phyloP scores from a whole-genome alignment of 257 asterid species.

The Primulina tabacum region DNA sequence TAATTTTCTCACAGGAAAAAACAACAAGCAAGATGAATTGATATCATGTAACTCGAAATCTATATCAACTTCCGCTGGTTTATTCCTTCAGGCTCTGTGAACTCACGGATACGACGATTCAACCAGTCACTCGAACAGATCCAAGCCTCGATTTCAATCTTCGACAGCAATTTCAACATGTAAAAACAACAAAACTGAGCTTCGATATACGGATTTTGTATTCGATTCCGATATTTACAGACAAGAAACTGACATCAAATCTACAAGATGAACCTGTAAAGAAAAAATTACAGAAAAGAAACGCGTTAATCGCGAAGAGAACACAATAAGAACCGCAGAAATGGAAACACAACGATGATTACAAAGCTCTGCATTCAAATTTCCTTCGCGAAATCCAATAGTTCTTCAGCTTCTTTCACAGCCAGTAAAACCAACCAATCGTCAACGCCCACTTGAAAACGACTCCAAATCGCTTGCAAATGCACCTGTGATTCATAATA shows the following conservation, averaged over 20 bases:
- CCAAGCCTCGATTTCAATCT: slow-evolving; percentile 5
- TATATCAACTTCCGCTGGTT: slow-evolving; percentile 30
- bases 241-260: slow-evolving; percentile 32
- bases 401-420: slow-evolving; percentile 23
- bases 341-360: slow-evolving; percentile 7
- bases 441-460: slow-evolving; percentile 22
- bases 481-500: slow-evolving; percentile 22
- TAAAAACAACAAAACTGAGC: slow-evolving; percentile 14
- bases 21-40: slow-evolving; percentile 13
- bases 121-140: neutral
- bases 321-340: slow-evolving; percentile 3
- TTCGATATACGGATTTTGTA: slow-evolving; percentile 11
- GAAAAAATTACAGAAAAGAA: slow-evolving; percentile 16
- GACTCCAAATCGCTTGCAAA: slow-evolving; percentile 16
- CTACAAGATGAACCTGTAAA: slow-evolving; percentile 34
- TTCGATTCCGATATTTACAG: slow-evolving; percentile 25
- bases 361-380: slow-evolving; percentile 28
- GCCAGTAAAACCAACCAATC: slow-evolving; percentile 19
- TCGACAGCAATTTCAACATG: neutral
- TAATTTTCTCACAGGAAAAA: neutral
- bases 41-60: slow-evolving; percentile 7
- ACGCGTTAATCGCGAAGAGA: neutral
- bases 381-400: slow-evolving; percentile 22
- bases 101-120: neutral
- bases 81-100: slow-evolving; percentile 4